Conservation (phyloP, 1,284 basidiomycete species). For the Trametes hirsuta region DNA sequence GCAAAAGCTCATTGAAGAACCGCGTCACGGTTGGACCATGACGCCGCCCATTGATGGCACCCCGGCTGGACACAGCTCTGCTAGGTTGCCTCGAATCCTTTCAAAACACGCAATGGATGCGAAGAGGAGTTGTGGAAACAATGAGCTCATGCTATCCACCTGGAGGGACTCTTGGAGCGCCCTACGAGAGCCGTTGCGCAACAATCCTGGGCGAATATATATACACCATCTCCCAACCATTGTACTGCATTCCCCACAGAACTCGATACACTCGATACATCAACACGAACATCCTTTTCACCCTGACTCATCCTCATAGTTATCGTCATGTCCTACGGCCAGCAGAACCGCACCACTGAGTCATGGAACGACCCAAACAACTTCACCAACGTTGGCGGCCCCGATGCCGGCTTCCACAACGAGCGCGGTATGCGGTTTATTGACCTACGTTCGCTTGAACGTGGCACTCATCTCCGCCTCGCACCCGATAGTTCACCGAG, state of each 20-base stretch:
- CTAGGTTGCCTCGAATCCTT: too few relatives aligned
- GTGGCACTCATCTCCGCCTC: too few relatives aligned
- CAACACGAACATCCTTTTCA: background rate
- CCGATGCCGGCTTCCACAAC: constrained; percentile 13
- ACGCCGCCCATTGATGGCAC: background rate
- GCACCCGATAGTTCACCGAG: background rate
- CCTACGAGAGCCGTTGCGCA: background rate
- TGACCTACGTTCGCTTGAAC: too few relatives aligned
- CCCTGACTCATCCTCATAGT: background rate
- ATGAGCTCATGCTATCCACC: background rate
- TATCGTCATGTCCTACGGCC: constrained; percentile 27
- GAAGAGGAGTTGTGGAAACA: background rate
- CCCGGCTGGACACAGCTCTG: too few relatives aligned
- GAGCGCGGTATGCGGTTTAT: constrained; percentile 1
- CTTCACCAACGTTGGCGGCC: constrained; percentile 22
- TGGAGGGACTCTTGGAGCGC: too few relatives aligned
- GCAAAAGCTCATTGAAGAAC: too few relatives aligned
- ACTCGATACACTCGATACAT: background rate
- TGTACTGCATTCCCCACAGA: background rate
- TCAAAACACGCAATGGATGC: too few relatives aligned
- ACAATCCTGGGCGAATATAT: background rate
- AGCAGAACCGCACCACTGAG: constrained; percentile 20
- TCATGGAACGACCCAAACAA: constrained; percentile 29
- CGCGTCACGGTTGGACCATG: too few relatives aligned
- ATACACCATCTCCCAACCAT: background rate